Percentiles rank a stretch among this genome's conserved stretches.
These are phyloP conservation scores for Setomelanomma holmii DNA, from an alignment of 2,329 filamentous ascomycete genomes.

Conservation along the genomic window DNA sequence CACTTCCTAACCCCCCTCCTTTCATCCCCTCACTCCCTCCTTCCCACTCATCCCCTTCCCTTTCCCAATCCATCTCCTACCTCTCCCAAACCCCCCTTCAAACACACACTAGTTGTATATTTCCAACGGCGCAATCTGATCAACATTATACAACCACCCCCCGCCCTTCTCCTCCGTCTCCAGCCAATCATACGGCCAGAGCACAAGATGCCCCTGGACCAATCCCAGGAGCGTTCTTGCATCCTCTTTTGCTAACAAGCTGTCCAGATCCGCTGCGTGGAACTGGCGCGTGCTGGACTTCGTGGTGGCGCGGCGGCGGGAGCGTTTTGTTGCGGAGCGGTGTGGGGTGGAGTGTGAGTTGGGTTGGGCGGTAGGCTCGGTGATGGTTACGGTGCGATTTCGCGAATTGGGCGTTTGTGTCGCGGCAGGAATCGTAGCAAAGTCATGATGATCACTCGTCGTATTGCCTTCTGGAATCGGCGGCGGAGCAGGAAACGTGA, in stretches of 20 bases:
- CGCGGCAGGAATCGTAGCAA: constrained; percentile 2
- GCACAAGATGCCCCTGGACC: constrained; percentile 86
- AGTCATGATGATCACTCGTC: constrained; percentile 15
- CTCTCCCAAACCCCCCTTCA: neutral
- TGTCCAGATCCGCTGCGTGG: constrained; percentile 69
- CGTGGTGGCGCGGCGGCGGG: constrained; percentile 72
- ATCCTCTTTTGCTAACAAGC: constrained; percentile 72
- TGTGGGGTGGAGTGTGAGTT: constrained; percentile 20
- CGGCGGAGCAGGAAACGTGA: constrained; percentile 41
- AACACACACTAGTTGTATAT: constrained; percentile 72
- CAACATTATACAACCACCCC: constrained; percentile 96
- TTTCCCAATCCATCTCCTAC: no score
- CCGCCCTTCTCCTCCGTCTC: constrained; percentile 88
- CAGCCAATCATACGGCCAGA: constrained; percentile 92
- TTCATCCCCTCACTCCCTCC: no score
- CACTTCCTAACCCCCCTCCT: no score
- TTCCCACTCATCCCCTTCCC: no score
- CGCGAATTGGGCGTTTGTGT: constrained; percentile 26
- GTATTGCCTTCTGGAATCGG: constrained; percentile 41
- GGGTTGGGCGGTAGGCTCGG: constrained; percentile 31
- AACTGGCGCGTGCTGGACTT: constrained; percentile 71
- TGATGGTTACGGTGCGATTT: constrained; percentile 46
- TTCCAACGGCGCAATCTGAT: constrained; percentile 93
- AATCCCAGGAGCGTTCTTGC: constrained; percentile 82
- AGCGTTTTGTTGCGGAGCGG: constrained; percentile 40